Conservation (phyloP, 2,329 filamentous ascomycete genomes). For the Elsinoe batatas region DNA sequence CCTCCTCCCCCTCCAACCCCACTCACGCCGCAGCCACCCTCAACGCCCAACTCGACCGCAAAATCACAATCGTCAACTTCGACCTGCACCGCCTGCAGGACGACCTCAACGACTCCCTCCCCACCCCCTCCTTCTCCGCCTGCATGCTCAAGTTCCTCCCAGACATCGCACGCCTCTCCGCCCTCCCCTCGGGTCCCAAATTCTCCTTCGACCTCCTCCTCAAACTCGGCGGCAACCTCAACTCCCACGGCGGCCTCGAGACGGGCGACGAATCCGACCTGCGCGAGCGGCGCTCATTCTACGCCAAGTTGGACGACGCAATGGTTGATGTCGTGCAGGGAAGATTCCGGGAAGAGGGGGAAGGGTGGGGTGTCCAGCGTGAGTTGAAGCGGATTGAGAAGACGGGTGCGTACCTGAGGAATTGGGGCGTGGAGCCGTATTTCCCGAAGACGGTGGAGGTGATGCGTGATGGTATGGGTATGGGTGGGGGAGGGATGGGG, state of each 20-base stretch:
- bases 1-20: slow-evolving; percentile 29
- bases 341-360: slow-evolving; percentile 39
- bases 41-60: slow-evolving; percentile 48
- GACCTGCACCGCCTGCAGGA: slow-evolving; percentile 47
- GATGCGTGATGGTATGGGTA: slow-evolving; percentile 31
- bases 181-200: slow-evolving; percentile 38
- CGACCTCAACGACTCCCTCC: slow-evolving; percentile 45
- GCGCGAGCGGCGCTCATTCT: slow-evolving; percentile 40
- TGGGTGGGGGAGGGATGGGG: not conserved
- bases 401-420: slow-evolving; percentile 42
- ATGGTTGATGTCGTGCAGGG: slow-evolving; percentile 46
- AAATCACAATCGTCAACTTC: slow-evolving; percentile 49
- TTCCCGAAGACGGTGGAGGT: slow-evolving; percentile 43
- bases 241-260: slow-evolving; percentile 44
- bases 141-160: slow-evolving; percentile 47
- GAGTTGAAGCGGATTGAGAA: slow-evolving; percentile 49
- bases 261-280: slow-evolving; percentile 40
- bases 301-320: slow-evolving; percentile 37
- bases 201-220: slow-evolving; percentile 46
- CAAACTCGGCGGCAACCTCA: slow-evolving; percentile 47
- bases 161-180: slow-evolving; percentile 41
- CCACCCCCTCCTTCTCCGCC: slow-evolving; percentile 42
- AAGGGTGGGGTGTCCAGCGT: slow-evolving; percentile 42
- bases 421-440: slow-evolving; percentile 45
- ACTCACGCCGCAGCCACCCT: slow-evolving; percentile 41